These are phyloP conservation scores for Bisporella sp. DNA, from an alignment of 2,329 filamentous ascomycete species.

Conservation along the genomic window DNA sequence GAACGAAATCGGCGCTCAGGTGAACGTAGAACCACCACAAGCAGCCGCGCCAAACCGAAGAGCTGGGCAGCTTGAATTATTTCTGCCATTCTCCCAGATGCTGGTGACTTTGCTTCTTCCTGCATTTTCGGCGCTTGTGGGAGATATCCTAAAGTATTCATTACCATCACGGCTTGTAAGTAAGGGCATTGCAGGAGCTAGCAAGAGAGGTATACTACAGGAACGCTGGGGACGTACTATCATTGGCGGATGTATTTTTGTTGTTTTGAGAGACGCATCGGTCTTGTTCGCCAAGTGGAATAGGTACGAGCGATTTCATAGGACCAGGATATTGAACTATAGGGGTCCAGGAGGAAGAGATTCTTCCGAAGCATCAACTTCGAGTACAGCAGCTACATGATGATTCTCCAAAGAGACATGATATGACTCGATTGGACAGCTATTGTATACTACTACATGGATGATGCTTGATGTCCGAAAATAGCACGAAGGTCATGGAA, in stretches of 20 bases:
- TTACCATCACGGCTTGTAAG: constrained; percentile 63
- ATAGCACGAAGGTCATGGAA: no score
- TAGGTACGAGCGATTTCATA: constrained; percentile 47
- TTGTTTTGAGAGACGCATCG: constrained; percentile 69
- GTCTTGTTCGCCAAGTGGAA: constrained; percentile 58
- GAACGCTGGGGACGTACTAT: constrained; percentile 85
- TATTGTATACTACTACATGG: no score
- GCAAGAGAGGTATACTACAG: constrained; percentile 51
- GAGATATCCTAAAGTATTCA: constrained; percentile 61
- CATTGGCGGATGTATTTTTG: constrained; percentile 80
- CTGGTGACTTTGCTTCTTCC: constrained; percentile 74
- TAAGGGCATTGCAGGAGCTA: constrained; percentile 19
- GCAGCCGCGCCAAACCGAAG: no score
- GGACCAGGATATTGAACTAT: constrained; percentile 39
- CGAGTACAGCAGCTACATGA: no score
- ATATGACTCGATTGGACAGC: no score
- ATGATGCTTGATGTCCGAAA: no score
- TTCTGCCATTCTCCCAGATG: no score
- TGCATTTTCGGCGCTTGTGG: constrained; percentile 69
- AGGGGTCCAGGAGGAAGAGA: constrained; percentile 23
- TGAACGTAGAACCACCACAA: no score
- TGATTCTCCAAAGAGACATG: no score
- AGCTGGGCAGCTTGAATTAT: no score
- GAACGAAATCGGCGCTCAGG: no score
- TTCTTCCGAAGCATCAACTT: no score